These are phyloP conservation scores for Globisporangium heterothallicum DNA, from an alignment of 352 stramenopile genomes.

Conservation along the genomic window DNA sequence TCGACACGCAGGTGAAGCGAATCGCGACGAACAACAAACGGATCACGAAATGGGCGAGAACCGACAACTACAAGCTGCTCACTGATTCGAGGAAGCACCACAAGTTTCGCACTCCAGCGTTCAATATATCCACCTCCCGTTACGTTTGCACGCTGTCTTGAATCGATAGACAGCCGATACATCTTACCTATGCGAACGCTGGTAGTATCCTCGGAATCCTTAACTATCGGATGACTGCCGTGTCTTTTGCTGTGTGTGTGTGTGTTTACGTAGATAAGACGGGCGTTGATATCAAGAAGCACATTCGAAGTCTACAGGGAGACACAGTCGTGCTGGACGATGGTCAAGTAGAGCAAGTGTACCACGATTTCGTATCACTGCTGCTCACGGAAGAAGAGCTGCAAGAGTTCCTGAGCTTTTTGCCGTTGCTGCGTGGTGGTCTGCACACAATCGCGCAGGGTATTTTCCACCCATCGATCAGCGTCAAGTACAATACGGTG, in stretches of 20 bases:
- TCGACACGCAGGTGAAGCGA: slow-evolving; percentile 62
- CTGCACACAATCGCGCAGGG: slow-evolving; percentile 80
- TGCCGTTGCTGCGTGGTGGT: slow-evolving; percentile 69
- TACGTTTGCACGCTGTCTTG: slow-evolving; percentile 40
- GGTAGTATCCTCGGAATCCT: slow-evolving; percentile 27
- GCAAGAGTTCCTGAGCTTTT: slow-evolving; percentile 80
- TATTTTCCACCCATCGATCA: slow-evolving; percentile 83
- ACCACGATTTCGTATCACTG: slow-evolving; percentile 72
- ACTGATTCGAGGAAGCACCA: slow-evolving; percentile 44
- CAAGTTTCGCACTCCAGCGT: slow-evolving; percentile 55
- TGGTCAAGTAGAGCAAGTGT: slow-evolving; percentile 73
- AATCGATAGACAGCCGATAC: neutral
- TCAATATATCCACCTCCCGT: slow-evolving; percentile 76
- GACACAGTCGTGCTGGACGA: slow-evolving; percentile 76
- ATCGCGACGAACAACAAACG: slow-evolving; percentile 84
- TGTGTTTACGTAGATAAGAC: slow-evolving; percentile 72
- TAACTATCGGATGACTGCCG: slow-evolving; percentile 24
- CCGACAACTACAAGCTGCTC: slow-evolving; percentile 83
- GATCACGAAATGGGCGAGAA: slow-evolving; percentile 83
- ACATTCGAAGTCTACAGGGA: slow-evolving; percentile 73
- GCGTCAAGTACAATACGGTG: slow-evolving; percentile 87
- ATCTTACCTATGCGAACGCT: neutral
- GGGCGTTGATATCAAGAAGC: slow-evolving; percentile 71
- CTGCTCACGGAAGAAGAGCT: slow-evolving; percentile 73
- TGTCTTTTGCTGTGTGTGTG: slow-evolving; percentile 22